Evolutionary conservation across 192 early-diverging fungal genomes (phyloP).

Genomic region (Dissophora globulifera): DNA sequence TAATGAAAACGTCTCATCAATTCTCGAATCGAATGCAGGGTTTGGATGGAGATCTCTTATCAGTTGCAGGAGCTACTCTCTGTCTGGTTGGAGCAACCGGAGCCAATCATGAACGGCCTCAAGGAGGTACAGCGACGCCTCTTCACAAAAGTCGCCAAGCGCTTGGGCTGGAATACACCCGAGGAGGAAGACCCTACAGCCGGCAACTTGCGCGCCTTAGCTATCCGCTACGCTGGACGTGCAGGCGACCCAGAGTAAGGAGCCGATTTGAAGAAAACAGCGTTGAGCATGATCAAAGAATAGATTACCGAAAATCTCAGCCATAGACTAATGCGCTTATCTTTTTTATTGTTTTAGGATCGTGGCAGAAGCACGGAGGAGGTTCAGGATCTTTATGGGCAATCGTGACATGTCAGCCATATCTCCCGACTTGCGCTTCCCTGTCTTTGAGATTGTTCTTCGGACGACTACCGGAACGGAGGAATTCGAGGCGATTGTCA

Average conservation of each 20-base stretch:
- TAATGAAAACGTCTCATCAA: neutral
- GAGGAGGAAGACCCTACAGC: conserved; percentile 65
- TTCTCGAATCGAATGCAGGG: conserved; percentile 20
- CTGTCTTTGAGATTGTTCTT: conserved; percentile 74
- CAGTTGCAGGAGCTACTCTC: conserved; percentile 65
- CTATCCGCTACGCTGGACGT: conserved; percentile 69
- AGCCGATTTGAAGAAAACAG: neutral
- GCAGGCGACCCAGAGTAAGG: conserved; percentile 66
- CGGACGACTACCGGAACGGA: conserved; percentile 52
- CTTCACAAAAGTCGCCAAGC: conserved; percentile 62
- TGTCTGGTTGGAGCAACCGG: conserved; percentile 67
- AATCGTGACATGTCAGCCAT: conserved; percentile 63
- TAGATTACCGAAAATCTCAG: too few species aligned
- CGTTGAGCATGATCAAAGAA: too few species aligned
- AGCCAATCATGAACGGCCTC: conserved; percentile 65
- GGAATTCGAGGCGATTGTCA: conserved; percentile 54
- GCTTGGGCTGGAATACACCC: conserved; percentile 65
- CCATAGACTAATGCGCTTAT: too few species aligned
- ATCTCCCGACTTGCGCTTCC: conserved; percentile 69
- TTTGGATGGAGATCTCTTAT: conserved; percentile 70
- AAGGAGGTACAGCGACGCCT: conserved; percentile 62
- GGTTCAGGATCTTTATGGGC: conserved; percentile 74
- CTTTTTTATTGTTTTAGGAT: conserved; percentile 62
- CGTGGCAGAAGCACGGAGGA: conserved; percentile 70
- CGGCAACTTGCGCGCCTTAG: conserved; percentile 69